A percentile compares a stretch with the other conserved stretches of the same genome.
These are phyloP conservation scores for Cercospora citrullina DNA, from an alignment of 2,329 filamentous ascomycete genomes.

Conservation along the genomic window DNA sequence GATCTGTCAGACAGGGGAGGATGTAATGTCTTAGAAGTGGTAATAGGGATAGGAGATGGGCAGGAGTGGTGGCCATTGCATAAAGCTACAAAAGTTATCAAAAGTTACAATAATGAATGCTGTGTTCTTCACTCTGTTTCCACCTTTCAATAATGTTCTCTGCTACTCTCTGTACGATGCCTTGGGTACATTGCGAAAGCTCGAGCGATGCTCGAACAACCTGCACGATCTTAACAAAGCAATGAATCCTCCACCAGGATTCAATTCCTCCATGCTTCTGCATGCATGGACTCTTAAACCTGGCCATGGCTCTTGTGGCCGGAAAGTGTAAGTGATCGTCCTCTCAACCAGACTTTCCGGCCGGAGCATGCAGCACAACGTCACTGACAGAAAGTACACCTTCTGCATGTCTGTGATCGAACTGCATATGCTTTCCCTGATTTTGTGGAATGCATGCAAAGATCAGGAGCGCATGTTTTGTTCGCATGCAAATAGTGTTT, in stretches of 20 bases:
- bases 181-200: not conserved
- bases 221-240: not conserved
- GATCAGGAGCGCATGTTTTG: not conserved
- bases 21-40: not conserved
- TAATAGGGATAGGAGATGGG: not conserved
- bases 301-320: not conserved
- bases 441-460: not conserved
- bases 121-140: not conserved
- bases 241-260: not conserved
- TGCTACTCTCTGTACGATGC: not conserved
- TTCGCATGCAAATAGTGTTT: not conserved
- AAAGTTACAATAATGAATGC: not conserved
- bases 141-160: not conserved
- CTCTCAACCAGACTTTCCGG: not conserved
- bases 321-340: not conserved
- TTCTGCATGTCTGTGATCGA: not conserved
- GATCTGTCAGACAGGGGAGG: not conserved
- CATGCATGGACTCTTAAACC: not conserved
- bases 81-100: not conserved
- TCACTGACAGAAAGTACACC: not conserved
- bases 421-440: not conserved
- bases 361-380: not conserved
- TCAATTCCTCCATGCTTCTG: not conserved
- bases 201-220: not conserved
- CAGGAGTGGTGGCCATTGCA: not conserved